Evolutionary conservation across 2,329 filamentous ascomycete species (phyloP).

Genomic region (Drechslerella dactyloides): DNA sequence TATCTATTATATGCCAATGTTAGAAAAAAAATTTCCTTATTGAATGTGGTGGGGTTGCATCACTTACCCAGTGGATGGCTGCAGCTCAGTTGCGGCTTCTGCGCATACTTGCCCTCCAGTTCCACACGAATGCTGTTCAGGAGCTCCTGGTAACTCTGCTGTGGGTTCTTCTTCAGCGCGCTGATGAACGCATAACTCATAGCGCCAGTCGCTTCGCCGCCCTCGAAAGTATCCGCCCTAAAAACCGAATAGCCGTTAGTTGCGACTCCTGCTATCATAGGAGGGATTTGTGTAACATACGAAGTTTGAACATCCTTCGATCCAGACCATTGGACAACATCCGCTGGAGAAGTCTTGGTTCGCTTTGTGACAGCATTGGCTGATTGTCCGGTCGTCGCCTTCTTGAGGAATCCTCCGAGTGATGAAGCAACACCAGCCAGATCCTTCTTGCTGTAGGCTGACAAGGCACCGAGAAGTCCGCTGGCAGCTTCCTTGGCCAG

Average conservation of each 20-base stretch:
- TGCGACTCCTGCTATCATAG: too few species aligned
- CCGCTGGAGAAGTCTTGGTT: slow-evolving; percentile 91
- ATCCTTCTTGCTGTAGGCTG: slow-evolving; percentile 82
- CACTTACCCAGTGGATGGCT: slow-evolving; percentile 87
- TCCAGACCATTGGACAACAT: slow-evolving; percentile 97
- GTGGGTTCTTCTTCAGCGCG: slow-evolving; percentile 86
- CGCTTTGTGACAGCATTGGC: slow-evolving; percentile 79
- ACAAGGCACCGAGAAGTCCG: slow-evolving; percentile 72
- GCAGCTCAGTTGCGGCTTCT: slow-evolving; percentile 95
- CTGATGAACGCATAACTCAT: slow-evolving; percentile 98
- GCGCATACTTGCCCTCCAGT: slow-evolving; percentile 81
- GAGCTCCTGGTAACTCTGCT: slow-evolving; percentile 94
- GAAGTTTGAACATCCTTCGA: slow-evolving; percentile 95
- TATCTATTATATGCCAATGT: slow-evolving; percentile 18
- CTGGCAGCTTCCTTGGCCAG: slow-evolving; percentile 78
- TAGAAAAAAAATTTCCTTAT: slow-evolving; percentile 1
- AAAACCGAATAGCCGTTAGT: too few species aligned
- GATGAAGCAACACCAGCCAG: slow-evolving; percentile 79
- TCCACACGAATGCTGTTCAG: slow-evolving; percentile 95
- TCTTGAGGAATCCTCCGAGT: slow-evolving; percentile 85
- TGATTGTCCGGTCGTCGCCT: slow-evolving; percentile 78
- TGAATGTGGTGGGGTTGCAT: slow-evolving; percentile 9
- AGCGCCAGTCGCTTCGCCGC: slow-evolving; percentile 87
- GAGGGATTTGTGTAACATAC: slow-evolving; percentile 63
- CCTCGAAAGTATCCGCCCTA: slow-evolving; percentile 88